Conservation (phyloP, 169 alveolate genomes). For the Plasmodium fragile region DNA sequence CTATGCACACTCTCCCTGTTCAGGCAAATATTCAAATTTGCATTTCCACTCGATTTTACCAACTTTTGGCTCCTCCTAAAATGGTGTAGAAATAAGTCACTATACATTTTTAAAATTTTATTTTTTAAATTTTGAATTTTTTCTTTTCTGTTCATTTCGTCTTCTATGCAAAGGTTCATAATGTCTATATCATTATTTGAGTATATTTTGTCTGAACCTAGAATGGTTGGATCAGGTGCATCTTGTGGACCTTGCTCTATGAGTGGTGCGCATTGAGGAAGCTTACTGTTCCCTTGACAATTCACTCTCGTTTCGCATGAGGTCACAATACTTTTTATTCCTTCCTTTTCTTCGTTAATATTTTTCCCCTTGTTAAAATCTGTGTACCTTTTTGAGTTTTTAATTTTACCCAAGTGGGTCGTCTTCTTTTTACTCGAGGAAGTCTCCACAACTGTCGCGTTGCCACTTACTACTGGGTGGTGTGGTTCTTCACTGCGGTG, state of each 20-base stretch:
- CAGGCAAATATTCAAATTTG: neutral
- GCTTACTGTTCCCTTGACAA: neutral
- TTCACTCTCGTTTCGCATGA: neutral
- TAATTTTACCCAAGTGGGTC: neutral
- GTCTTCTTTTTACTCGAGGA: conserved; percentile 21
- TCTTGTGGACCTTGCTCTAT: neutral
- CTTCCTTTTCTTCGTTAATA: neutral
- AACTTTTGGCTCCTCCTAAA: conserved; percentile 3
- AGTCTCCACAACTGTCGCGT: neutral
- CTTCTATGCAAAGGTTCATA: neutral
- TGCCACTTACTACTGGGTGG: neutral
- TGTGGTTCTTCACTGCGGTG: neutral
- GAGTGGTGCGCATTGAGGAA: neutral
- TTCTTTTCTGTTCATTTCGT: neutral
- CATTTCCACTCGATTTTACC: conserved; percentile 1
- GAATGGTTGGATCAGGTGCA: neutral
- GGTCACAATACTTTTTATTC: neutral
- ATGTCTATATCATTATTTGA: neutral
- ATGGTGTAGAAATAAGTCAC: conserved; percentile 7
- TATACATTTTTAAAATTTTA: conserved; percentile 32
- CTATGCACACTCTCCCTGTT: conserved; percentile 32
- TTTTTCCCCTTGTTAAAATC: conserved; percentile 9
- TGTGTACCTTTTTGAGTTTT: neutral
- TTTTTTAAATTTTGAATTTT: conserved; percentile 11
- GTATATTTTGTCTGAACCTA: neutral